Evolutionary conservation across 768 basidiomycete genomes (phyloP).

Genomic region (Pleurotus sapidus): DNA sequence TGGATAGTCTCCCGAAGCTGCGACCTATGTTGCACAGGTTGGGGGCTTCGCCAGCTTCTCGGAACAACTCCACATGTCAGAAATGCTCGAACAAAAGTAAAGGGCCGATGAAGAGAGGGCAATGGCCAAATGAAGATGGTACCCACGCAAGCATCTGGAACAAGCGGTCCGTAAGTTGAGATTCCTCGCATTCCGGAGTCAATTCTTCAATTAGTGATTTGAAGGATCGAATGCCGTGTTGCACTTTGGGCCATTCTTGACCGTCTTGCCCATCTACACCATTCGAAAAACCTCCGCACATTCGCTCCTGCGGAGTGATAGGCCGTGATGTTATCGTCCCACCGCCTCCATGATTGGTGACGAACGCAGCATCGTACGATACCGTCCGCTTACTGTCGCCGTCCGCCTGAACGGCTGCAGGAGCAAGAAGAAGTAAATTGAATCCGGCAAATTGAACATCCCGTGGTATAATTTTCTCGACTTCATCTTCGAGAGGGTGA

Average conservation of each 20-base stretch:
- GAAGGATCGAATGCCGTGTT: conserved; percentile 51
- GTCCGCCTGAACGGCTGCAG: conserved; percentile 24
- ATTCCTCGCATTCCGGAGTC: conserved; percentile 39
- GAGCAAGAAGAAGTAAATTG: conserved; percentile 70
- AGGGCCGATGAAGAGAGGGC: conserved; percentile 14
- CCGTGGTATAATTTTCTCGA: conserved; percentile 40
- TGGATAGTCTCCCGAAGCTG: conserved; percentile 64
- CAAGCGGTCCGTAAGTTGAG: conserved; percentile 51
- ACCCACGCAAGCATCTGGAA: conserved; percentile 73
- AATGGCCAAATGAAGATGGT: conserved; percentile 13
- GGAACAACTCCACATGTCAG: conserved; percentile 26
- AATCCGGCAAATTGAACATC: conserved; percentile 72
- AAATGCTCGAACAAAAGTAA: conserved; percentile 14
- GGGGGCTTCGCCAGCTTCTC: conserved; percentile 44
- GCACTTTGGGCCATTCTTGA: conserved; percentile 73
- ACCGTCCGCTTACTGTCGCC: conserved; percentile 19
- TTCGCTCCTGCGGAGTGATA: conserved; percentile 46
- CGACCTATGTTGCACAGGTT: conserved; percentile 43
- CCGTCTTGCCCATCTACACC: conserved; percentile 65
- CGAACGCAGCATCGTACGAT: conserved; percentile 49
- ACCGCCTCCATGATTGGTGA: conserved; percentile 74
- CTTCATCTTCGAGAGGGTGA: conserved; percentile 45
- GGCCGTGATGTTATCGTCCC: conserved; percentile 52
- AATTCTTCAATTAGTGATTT: conserved; percentile 36
- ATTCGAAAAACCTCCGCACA: conserved; percentile 68